Evolutionary conservation across 1,284 basidiomycete species (phyloP), one percentile per base, ranked within the genome.

Genomic region (Tremellales sp.): DNA sequence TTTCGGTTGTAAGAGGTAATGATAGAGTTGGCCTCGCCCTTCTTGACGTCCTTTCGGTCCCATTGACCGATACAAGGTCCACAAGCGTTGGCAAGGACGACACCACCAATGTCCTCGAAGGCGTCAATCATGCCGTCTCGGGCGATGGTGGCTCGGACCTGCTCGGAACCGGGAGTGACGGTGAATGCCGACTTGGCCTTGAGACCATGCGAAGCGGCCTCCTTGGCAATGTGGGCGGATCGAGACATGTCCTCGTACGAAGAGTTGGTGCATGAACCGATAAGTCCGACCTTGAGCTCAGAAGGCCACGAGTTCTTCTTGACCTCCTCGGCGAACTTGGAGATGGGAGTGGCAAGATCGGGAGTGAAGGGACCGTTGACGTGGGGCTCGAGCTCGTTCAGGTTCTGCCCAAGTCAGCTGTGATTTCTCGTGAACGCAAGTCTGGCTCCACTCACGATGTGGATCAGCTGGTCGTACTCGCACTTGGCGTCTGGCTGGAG

Each of bases 1-100:
- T 98, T 98, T 77, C 96, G 92, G 85, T 98, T 98, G 85, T 98
- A 98, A 23, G 93, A 97, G 47, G 94, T 96, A 78, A 97, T 90
- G 80, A 97, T 96, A 23, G 91, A 92, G 85, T 98, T 98, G 70
- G 83, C 80, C 65, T 89, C 89, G 68, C 94, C 94, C 84, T 93
- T 99, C 82, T 88, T 86, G 52, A 97, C 88, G 68, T 98, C 96
- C 64, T 84, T 78, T 70, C 94, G 83, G 78, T 98, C 92, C 96
- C 96, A 98, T 76, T 98, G 94, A 70, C 94, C 96, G 65, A 98
- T 97, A 78, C 94, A 97, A 68, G 93, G 94, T 58, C 94, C 94
- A 73, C 94, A 99, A 51, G 94, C 94, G 75, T 98, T 99, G 62
- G 96, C 96, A 51, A 98, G 84, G 37, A 99, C 92, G 54, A 94